phyloP scores from a whole-genome alignment of 1,284 basidiomycete species.

The Sporisorium sorghi region DNA sequence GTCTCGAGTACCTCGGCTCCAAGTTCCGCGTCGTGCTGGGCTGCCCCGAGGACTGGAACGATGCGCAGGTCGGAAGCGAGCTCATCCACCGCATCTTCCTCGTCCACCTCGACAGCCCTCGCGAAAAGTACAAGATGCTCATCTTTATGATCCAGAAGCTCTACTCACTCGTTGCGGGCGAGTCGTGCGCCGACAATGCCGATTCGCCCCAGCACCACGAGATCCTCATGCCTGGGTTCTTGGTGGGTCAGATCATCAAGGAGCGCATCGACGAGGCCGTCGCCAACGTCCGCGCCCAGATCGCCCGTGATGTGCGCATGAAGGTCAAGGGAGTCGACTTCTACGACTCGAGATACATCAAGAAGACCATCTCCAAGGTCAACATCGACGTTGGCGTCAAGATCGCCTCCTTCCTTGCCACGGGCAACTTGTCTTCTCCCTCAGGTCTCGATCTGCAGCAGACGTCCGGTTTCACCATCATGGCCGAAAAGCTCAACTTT shows the following conservation, averaged over 20 bases:
- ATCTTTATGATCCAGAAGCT: conserved; percentile 98
- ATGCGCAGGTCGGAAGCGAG: conserved; percentile 84
- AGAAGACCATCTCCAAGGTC: conserved; percentile 80
- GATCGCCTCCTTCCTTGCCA: conserved; percentile 94
- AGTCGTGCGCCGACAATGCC: conserved; percentile 93
- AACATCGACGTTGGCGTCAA: conserved; percentile 93
- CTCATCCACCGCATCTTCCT: conserved; percentile 87
- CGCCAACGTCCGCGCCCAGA: conserved; percentile 79
- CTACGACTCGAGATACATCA: conserved; percentile 85
- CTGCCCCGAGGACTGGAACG: conserved; percentile 92
- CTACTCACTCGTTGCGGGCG: conserved; percentile 88
- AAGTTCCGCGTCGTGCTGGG: conserved; percentile 94
- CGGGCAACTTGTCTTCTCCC: conserved; percentile 93
- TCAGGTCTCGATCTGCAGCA: conserved; percentile 97
- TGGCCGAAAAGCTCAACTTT: conserved; percentile 99
- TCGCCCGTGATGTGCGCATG: conserved; percentile 81
- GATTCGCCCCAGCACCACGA: conserved; percentile 99
- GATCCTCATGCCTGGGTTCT: conserved; percentile 89
- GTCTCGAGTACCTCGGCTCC: conserved; percentile 95
- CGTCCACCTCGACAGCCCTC: conserved; percentile 87
- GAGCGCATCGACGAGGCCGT: conserved; percentile 93
- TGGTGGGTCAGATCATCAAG: conserved; percentile 98
- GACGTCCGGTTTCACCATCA: conserved; percentile 95
- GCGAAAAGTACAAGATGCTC: conserved; percentile 96
- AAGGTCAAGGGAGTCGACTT: conserved; percentile 81